Base-by-base conservation (phyloP, 768 basidiomycete species). In the Hysterangium stoloniferum region DNA sequence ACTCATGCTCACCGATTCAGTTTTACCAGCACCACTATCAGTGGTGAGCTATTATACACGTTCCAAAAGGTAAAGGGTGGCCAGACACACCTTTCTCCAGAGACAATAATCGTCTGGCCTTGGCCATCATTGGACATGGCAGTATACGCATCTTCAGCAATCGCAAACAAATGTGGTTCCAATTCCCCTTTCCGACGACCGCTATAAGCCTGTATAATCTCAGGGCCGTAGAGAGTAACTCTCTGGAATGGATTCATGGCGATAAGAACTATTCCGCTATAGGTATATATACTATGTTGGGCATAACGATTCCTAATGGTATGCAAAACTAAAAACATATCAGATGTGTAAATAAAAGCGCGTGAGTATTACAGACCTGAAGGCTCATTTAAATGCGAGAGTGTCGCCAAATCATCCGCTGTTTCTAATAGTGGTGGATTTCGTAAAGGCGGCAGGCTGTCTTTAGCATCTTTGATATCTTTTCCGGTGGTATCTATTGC, bases 181-280 rank as follows among this genome's bases (percentile, higher is more conserved):
- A 98, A 74, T 54, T 98, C 96, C 34, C 95, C 95, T 65, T 93
- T 84, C 62, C 80, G 80, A 46, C 91, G 73, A 48, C 91, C 93
- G 55, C 85, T 86, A 66, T 99, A 99, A 12, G 93, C 92, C 68
- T 98, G 94, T 17, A 99, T 95, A 62, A 96, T 89, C 64, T 96
- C 92, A 19, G 91, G 89, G 5, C 90, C 91, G 73, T 99, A 99
- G 53, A 98, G 83, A 22, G 92, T 89, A 61, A 99, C 86, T 62
- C 93, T 88, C 68, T 94, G 89, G 68, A 99, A 99, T 41, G 96
- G 96, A 68, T 99, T 99, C 71, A 99, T 84, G 48, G 96, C 96
- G 64, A 99, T 96, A 57, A 99, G 80, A 54, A 98, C 95, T 58
- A 98, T 99, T 59, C 96, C 96, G 56, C 90, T 94, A 71, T 98